Percentiles rank a stretch among this genome's conserved stretches.
These are phyloP conservation scores for Teratosphaeria gauchensis DNA, from an alignment of 2,329 filamentous ascomycete genomes.

Conservation along the genomic window DNA sequence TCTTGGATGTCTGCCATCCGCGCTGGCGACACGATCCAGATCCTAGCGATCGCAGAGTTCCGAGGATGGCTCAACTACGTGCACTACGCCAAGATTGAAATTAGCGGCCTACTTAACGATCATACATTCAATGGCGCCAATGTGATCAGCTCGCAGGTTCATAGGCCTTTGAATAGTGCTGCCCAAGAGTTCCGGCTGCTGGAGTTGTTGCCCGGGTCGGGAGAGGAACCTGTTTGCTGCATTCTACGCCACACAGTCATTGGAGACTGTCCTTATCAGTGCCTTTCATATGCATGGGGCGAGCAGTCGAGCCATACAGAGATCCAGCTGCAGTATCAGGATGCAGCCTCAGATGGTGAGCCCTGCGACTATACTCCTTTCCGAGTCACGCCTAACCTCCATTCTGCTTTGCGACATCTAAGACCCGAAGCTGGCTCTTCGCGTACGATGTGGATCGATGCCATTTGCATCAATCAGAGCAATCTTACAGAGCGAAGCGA, in stretches of 20 bases:
- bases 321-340: not conserved
- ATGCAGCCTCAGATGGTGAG: not conserved
- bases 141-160: not conserved
- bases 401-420: not conserved
- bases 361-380: not conserved
- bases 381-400: not conserved
- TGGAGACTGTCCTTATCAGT: not conserved
- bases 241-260: not conserved
- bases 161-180: not conserved
- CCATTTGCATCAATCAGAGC: not conserved
- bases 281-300: not conserved
- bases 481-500: not conserved
- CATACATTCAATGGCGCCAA: not conserved
- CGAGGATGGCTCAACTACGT: not conserved
- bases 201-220: not conserved
- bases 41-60: not conserved
- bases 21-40: not conserved
- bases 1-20: not conserved
- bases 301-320: not conserved
- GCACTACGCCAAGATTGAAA: not conserved
- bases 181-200: not conserved
- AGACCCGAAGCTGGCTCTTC: not conserved
- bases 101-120: not conserved
- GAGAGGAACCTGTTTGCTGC: not conserved
- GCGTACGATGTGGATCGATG: not conserved